Percentiles rank a stretch among this genome's conserved stretches.
Evolutionary conservation across 225 moss, liverwort and hornwort genomes (phyloP).

Genomic region (Neckera pumila): DNA sequence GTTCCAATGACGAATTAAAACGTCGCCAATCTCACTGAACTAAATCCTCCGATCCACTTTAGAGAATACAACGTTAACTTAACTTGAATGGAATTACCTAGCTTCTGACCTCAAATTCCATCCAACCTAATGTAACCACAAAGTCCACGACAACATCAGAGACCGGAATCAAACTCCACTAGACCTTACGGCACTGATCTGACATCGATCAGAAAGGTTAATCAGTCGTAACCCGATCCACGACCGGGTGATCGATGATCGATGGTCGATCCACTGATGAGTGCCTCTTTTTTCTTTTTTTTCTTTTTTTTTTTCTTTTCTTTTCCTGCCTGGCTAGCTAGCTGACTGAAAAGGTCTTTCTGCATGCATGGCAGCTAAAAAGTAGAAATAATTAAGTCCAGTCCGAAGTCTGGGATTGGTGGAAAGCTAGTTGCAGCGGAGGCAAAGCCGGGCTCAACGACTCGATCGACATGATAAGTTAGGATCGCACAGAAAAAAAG

Average conservation of each 20-base stretch:
- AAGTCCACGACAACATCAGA: not conserved
- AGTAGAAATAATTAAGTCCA: not conserved
- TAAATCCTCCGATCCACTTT: not conserved
- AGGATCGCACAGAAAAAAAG: not conserved
- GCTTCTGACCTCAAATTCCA: not conserved
- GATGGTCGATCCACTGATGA: not conserved
- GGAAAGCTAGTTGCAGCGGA: not conserved
- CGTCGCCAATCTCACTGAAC: not conserved
- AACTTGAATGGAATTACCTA: not conserved
- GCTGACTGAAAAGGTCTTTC: too few species aligned
- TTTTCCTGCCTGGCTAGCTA: fast-evolving
- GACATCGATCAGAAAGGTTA: not conserved
- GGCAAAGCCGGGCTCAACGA: not conserved
- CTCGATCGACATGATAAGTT: not conserved
- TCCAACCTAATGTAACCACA: not conserved
- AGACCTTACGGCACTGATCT: not conserved
- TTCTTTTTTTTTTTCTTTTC: too few species aligned
- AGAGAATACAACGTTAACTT: not conserved
- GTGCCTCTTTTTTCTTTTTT: not conserved
- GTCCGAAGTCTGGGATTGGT: not conserved
- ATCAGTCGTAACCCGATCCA: not conserved
- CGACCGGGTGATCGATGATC: not conserved
- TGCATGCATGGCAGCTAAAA: not conserved
- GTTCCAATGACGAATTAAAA: too few species aligned
- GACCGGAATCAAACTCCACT: not conserved